Conservation (phyloP, 169 alveolate species). For the Hepatocystis sp. region DNA sequence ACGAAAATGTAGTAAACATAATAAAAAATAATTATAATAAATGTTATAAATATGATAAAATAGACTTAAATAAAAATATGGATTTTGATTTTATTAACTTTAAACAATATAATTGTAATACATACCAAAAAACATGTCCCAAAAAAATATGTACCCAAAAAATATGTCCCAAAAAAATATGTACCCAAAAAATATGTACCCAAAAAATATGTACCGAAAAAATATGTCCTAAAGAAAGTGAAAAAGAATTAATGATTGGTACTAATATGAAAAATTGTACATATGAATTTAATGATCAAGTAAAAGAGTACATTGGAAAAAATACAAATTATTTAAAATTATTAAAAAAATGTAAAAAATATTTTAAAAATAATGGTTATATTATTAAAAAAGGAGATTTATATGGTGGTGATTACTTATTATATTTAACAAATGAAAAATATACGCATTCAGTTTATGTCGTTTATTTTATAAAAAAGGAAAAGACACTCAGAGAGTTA, state of each 20-base stretch:
- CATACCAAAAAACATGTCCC: neutral
- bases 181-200: too few relatives aligned
- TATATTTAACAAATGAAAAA: constrained; percentile 30
- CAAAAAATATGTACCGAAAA: too few relatives aligned
- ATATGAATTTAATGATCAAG: neutral
- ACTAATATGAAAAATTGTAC: too few relatives aligned
- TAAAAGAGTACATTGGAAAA: neutral
- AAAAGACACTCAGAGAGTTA: constrained; percentile 24
- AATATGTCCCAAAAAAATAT: too few relatives aligned
- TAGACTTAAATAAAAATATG: constrained; percentile 1
- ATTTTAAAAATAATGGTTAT: constrained; percentile 20
- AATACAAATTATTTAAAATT: neutral
- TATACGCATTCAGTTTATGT: constrained; percentile 51
- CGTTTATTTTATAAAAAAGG: constrained; percentile 27
- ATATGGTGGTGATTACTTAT: constrained; percentile 64
- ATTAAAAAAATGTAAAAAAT: constrained; percentile 11
- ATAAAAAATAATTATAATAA: constrained; percentile 41
- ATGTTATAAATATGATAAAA: neutral
- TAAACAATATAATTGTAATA: constrained; percentile 10
- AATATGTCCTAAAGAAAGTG: too few relatives aligned
- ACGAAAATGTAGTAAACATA: constrained; percentile 25
- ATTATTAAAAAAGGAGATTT: constrained; percentile 26
- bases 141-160: neutral
- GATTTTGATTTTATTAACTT: constrained; percentile 44
- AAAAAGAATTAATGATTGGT: too few relatives aligned